These are phyloP conservation scores for Apiosordaria backusii DNA, from an alignment of 495 filamentous ascomycete species.

Conservation along the genomic window DNA sequence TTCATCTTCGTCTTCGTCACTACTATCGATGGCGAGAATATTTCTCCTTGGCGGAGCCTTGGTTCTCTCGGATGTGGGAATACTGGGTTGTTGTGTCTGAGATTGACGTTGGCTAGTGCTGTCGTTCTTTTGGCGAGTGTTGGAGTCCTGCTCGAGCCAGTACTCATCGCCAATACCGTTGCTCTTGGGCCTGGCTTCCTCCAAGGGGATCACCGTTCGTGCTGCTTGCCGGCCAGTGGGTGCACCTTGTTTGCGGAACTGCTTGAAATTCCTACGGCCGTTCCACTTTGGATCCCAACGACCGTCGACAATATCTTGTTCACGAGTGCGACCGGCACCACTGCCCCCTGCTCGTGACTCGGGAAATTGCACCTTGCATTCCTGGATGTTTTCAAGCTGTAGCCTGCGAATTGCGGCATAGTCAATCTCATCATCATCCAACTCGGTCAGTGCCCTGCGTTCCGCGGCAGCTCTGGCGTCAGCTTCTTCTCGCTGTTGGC, in stretches of 20 bases:
- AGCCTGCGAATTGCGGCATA: conserved; percentile 69
- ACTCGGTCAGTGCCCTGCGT: conserved; percentile 51
- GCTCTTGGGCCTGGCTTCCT: conserved; percentile 73
- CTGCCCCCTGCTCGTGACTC: conserved; percentile 4
- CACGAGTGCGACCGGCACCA: conserved; percentile 29
- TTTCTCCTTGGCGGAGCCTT: conserved; percentile 17
- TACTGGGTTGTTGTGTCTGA: conserved; percentile 11
- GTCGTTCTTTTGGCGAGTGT: conserved; percentile 27
- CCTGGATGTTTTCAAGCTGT: conserved; percentile 63
- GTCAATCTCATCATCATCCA: conserved; percentile 56
- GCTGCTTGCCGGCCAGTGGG: conserved; percentile 43
- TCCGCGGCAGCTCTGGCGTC: conserved; percentile 60
- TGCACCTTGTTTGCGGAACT: conserved; percentile 66
- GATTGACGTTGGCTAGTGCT: conserved; percentile 12
- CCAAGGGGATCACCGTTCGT: conserved; percentile 69
- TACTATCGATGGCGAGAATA: conserved; percentile 35
- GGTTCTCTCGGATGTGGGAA: neutral
- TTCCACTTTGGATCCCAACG: conserved; percentile 94
- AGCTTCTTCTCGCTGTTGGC: conserved; percentile 63
- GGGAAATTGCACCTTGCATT: conserved; percentile 61
- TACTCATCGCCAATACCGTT: conserved; percentile 84
- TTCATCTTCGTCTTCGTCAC: conserved; percentile 36
- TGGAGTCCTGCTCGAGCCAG: conserved; percentile 56
- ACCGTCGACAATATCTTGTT: conserved; percentile 47
- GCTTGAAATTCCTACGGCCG: conserved; percentile 95